Base-by-base conservation (phyloP, 192 early-diverging fungal genomes). In the Glomus cerebriforme region DNA sequence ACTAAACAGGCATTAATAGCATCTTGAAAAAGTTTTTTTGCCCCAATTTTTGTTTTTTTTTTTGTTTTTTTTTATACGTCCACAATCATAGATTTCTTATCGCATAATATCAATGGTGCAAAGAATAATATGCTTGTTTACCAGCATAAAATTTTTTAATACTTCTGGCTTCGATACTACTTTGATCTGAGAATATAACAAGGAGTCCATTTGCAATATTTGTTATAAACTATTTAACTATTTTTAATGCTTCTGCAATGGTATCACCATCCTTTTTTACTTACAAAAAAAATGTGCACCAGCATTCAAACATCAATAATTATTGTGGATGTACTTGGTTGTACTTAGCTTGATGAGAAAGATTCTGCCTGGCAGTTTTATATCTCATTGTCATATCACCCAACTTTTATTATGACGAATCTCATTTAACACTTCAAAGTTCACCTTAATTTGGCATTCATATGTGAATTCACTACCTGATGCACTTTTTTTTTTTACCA, bases 91-190 rank as follows among this genome's bases (percentile, higher is more conserved):
- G 15, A n/a, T n/a, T 60, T 32, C n/a, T 32, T 59, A 12, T 71
- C 70, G 17, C 78, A 82, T 82, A 26, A 67, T 72, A 58, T 82
- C 78, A 45, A 79, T 22, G 19, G 65, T 75, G 26, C 67, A 82
- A 60, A 73, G 43, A 19, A 82, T 37, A 34, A 79, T 73, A 26
- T 73, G n/a, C 32, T 26, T 9, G 7, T 5, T 72, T 2, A 31
- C 63, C 60, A 0, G 76, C 59, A 72, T 79, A 82, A 37, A 70
- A 32, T 27, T 24, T 63, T 39, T 79, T 78, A 65, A 82, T 79
- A 62, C 45, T 39, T 10, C 49, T 60, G 26, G 62, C 32, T 15
- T 79, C 72, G 3, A 73, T 62, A 29, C 39, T 49, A 13, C 77
- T 79, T 34, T 73, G n/a, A n/a, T n/a, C n/a, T n/a, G n/a, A n/a